Conservation (phyloP, 1,284 basidiomycete genomes). For the Ustilago curta region DNA sequence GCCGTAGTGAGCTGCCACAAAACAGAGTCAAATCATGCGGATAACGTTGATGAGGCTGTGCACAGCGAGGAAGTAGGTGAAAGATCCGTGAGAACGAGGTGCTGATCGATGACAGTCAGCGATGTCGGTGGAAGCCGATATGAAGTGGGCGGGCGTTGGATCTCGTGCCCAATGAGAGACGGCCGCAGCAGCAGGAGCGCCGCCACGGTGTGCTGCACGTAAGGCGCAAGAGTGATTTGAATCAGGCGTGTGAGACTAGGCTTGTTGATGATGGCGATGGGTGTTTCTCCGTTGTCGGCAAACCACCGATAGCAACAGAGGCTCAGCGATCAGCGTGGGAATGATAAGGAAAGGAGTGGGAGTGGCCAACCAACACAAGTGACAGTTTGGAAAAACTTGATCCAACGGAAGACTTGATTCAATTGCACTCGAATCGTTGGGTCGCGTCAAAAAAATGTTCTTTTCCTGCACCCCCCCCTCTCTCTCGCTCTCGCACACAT, state of each 20-base stretch:
- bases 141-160: constrained; percentile 21
- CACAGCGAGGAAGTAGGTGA: background rate
- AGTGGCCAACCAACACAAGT: background rate
- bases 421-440: background rate
- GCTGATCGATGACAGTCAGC: constrained; percentile 6
- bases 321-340: background rate
- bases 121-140: constrained; percentile 8
- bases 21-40: constrained; percentile 23
- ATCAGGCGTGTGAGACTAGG: background rate
- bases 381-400: background rate
- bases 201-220: background rate
- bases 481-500: too few species aligned
- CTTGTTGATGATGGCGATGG: background rate
- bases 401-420: background rate
- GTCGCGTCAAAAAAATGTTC: background rate
- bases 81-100: background rate
- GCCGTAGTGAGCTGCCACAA: background rate
- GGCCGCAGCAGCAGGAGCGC: background rate
- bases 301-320: background rate
- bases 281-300: background rate
- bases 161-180: background rate
- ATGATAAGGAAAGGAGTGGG: background rate
- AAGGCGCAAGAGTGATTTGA: background rate
- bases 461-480: background rate
- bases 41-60: constrained; percentile 1